Conservation (phyloP, 2,329 filamentous ascomycete genomes). For the Kalmusia sp. region DNA sequence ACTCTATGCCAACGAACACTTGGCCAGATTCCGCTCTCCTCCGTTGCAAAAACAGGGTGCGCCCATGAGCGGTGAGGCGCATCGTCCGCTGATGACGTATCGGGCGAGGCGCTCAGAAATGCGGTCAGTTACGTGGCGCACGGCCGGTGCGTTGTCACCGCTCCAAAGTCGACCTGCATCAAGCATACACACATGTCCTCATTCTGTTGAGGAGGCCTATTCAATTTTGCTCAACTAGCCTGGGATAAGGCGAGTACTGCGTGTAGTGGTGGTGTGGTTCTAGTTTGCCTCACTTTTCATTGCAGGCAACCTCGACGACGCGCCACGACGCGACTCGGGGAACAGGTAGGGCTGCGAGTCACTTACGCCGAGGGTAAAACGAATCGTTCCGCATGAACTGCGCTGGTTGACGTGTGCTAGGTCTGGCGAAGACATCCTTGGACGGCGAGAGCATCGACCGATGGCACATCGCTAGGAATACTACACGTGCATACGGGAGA, state of each 20-base stretch:
- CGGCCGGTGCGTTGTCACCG: conserved; percentile 6
- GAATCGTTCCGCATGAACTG: too few species aligned
- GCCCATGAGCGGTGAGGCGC: conserved; percentile 5
- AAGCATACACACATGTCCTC: neutral
- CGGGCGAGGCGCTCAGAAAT: neutral
- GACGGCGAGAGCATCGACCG: too few species aligned
- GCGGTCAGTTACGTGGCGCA: conserved; percentile 8
- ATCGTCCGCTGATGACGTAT: conserved; percentile 7
- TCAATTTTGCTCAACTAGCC: neutral
- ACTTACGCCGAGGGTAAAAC: too few species aligned
- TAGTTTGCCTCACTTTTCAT: conserved; percentile 7
- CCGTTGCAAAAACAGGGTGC: neutral
- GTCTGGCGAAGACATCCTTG: conserved; percentile 1
- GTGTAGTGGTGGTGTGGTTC: conserved; percentile 1
- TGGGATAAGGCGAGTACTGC: neutral
- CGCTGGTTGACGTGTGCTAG: neutral
- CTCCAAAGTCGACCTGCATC: neutral
- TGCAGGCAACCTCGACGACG: neutral
- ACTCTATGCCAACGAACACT: neutral
- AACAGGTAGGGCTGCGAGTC: conserved; percentile 7
- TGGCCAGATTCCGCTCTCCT: neutral
- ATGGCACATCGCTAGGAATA: too few species aligned
- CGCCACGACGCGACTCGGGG: neutral
- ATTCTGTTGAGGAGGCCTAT: neutral
- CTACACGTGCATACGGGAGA: too few species aligned